Conservation (phyloP, 768 basidiomycete genomes). For the Guyanaporus albipodus region DNA sequence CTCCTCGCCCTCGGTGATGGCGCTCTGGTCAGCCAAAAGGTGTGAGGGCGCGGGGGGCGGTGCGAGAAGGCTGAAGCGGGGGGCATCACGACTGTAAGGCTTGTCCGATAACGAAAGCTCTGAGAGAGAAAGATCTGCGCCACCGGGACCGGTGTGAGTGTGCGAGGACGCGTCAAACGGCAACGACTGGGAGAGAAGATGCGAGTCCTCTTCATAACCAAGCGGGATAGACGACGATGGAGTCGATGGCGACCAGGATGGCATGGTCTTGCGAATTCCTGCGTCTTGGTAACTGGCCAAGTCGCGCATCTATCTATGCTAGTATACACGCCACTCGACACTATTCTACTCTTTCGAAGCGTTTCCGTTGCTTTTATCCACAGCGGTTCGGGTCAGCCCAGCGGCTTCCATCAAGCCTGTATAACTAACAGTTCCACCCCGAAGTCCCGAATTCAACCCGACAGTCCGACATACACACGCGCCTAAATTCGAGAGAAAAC, state of each 20-base stretch:
- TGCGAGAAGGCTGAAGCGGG: conserved; percentile 34
- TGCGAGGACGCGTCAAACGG: conserved; percentile 29
- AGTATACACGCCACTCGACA: not conserved
- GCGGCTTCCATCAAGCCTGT: conserved; percentile 21
- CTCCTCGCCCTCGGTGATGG: conserved; percentile 25
- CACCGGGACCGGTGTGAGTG: conserved; percentile 39
- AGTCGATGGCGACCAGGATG: conserved; percentile 30
- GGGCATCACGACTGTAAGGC: conserved; percentile 23
- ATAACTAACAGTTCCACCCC: conserved; percentile 12
- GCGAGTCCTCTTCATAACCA: conserved; percentile 30
- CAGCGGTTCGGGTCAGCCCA: conserved; percentile 6
- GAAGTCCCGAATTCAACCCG: conserved; percentile 21
- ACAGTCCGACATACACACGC: conserved; percentile 20
- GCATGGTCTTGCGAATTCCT: conserved; percentile 16
- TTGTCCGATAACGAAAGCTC: conserved; percentile 47
- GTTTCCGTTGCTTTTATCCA: conserved; percentile 8
- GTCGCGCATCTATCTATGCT: not conserved
- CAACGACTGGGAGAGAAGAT: conserved; percentile 47
- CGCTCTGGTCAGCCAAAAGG: conserved; percentile 23
- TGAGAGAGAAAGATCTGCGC: conserved; percentile 53
- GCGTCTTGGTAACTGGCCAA: too few species aligned
- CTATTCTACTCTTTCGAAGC: conserved; percentile 10
- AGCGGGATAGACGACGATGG: conserved; percentile 27
- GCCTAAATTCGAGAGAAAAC: conserved; percentile 21
- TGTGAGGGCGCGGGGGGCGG: conserved; percentile 18